These are phyloP conservation scores for Aspergillus viridinutans DNA, from an alignment of 2,329 filamentous ascomycete genomes.

Conservation along the genomic window DNA sequence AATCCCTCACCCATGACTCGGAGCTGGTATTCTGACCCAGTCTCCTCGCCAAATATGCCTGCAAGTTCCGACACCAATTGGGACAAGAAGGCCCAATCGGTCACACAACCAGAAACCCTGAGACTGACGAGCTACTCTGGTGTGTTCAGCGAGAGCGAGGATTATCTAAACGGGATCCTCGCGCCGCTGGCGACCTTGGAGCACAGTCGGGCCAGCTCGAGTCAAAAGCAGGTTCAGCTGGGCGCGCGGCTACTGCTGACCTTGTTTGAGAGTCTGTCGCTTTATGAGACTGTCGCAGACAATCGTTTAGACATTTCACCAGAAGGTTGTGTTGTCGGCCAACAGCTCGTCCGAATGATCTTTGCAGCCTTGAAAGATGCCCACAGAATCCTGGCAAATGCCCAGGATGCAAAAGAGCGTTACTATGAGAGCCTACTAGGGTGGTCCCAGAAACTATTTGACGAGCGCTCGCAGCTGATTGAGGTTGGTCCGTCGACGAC, in stretches of 20 bases:
- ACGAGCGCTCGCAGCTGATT: conserved; percentile 13
- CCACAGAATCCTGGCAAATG: conserved; percentile 6
- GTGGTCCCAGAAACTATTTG: conserved; percentile 17
- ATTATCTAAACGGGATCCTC: background rate
- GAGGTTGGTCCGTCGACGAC: conserved; percentile 14
- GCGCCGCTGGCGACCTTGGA: background rate
- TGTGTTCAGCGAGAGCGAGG: conserved; percentile 12
- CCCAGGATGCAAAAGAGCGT: conserved; percentile 7
- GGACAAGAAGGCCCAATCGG: background rate
- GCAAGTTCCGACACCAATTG: background rate
- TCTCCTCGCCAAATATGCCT: background rate
- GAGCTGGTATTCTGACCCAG: conserved; percentile 4
- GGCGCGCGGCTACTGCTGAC: conserved; percentile 19
- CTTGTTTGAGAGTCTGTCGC: conserved; percentile 16
- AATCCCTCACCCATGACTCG: conserved; percentile 13
- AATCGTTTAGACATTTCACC: conserved; percentile 13
- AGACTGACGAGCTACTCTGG: conserved; percentile 16
- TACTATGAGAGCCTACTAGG: conserved; percentile 5
- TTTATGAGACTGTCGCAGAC: conserved; percentile 15
- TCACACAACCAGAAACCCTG: too few species aligned
- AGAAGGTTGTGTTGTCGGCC: conserved; percentile 19
- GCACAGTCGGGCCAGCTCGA: conserved; percentile 3
- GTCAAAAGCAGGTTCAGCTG: conserved; percentile 16
- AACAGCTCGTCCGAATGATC: conserved; percentile 14
- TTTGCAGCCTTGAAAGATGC: conserved; percentile 16